Evolutionary conservation across 108 stramenopile species (phyloP), one percentile per base, ranked within the genome.

Genomic region (Mediolabrus comicus): DNA sequence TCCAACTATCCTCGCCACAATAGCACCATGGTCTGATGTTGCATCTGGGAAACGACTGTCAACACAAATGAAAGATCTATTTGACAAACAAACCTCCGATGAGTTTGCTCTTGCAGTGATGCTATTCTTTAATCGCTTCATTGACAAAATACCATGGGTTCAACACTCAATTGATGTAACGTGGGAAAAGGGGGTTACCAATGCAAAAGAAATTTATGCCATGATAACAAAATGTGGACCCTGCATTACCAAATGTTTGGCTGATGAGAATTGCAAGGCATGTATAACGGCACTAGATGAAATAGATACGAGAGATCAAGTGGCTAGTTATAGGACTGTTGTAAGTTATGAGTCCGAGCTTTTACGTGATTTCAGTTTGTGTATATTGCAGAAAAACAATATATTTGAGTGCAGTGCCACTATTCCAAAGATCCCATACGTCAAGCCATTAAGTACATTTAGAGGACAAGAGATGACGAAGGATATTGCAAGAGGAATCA

Each of bases 351-450:
- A 98, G 77, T 89, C 90, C 9, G 81, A 87, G 35, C 53, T 89
- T 65, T 69, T 98, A 29, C 80, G 88, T 66, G 89, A 92, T 43
- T 98, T 98, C 62, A 83, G 86, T 28, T 80, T 94, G 32, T 98
- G 97, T 69, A 93, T 98, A 39, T 71, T 98, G 36, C 91, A 95
- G 73, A 92, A 94, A 78, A 86, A 98, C 75, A 95, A 98, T 68
- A 86, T 92, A 46, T 96, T 98, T 79, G 68, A 80, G 32, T 93
- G 91, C 61, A 77, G 77, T 17, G 91, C 96, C 5, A 65, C 71
- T 8, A 84, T 96, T 34, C 93, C 88, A 1, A 61, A 63, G n/a
- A 34, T 80, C 8, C 96, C 96, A 12, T 49, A 65, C 31, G 92
- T 95, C 1, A 27, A 74, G 19, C 85, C 86, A 2, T 66, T 93